Percentiles rank a stretch among this genome's conserved stretches.
These are phyloP conservation scores for Lyophyllum shimeji DNA, from an alignment of 768 basidiomycete species.

Conservation along the genomic window DNA sequence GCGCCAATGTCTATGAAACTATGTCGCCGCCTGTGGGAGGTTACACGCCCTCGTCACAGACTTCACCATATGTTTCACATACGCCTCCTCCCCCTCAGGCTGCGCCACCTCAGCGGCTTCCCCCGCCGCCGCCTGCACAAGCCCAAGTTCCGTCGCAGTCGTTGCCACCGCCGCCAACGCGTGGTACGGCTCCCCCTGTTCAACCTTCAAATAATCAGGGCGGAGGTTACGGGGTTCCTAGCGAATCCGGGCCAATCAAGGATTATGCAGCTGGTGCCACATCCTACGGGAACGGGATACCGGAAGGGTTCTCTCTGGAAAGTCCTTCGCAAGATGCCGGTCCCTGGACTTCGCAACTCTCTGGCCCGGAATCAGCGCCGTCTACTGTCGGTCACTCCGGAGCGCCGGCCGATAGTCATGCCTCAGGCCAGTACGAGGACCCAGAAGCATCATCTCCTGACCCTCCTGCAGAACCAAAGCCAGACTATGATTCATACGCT, in stretches of 20 bases:
- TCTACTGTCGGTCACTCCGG: background rate
- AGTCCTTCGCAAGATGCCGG: background rate
- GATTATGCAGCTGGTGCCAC: background rate
- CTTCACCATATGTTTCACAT: conserved; percentile 10
- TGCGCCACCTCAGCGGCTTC: conserved; percentile 6
- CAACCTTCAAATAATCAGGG: conserved; percentile 1
- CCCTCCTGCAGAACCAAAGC: background rate
- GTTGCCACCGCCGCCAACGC: background rate
- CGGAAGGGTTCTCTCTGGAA: background rate
- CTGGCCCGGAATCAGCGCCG: background rate
- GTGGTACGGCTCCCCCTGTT: background rate
- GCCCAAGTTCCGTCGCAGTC: conserved; percentile 8
- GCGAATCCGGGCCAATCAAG: background rate
- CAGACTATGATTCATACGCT: background rate
- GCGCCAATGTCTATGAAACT: conserved; percentile 24
- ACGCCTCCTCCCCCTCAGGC: conserved; percentile 6
- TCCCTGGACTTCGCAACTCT: background rate
- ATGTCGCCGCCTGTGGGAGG: conserved; percentile 13
- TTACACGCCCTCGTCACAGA: conserved; percentile 12
- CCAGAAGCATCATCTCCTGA: background rate
- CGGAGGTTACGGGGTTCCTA: background rate
- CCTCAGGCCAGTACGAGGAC: background rate
- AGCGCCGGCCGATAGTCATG: background rate
- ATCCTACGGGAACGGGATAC: background rate
- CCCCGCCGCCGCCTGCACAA: conserved; percentile 9